These are phyloP conservation scores for Eruca vesicaria DNA, from an alignment of 441 rosid species.

Conservation along the genomic window DNA sequence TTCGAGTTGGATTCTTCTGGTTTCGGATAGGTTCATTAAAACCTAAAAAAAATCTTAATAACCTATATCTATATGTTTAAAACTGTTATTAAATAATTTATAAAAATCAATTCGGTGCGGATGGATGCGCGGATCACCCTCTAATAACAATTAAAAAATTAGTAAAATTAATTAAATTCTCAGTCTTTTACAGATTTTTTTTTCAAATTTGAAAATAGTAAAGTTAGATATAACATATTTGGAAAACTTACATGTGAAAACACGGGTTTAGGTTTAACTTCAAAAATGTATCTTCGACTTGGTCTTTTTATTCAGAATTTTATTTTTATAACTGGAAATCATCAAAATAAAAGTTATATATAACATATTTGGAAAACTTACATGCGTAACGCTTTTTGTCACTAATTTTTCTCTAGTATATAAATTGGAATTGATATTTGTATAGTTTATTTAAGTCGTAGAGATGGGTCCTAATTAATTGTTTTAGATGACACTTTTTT, in stretches of 20 bases:
- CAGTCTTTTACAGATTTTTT: background rate
- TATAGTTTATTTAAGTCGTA: background rate
- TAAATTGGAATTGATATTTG: background rate
- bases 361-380: too few relatives aligned
- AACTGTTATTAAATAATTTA: too few relatives aligned
- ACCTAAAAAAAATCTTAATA: too few relatives aligned
- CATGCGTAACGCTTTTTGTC: too few relatives aligned
- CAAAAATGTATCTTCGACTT: background rate
- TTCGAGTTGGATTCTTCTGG: too few relatives aligned
- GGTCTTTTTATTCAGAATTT: background rate
- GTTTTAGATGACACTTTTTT: slow-evolving; percentile 4
- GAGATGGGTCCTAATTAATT: slow-evolving; percentile 21
- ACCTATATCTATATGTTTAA: too few relatives aligned
- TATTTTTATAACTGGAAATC: background rate
- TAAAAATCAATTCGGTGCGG: too few relatives aligned
- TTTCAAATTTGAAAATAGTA: background rate
- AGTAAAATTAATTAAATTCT: background rate
- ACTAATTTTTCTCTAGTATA: too few relatives aligned
- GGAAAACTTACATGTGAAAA: background rate
- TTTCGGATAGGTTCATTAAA: too few relatives aligned
- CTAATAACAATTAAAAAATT: background rate
- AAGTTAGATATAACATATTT: background rate
- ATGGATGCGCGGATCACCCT: too few relatives aligned
- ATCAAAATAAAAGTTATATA: too few relatives aligned
- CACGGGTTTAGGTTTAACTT: background rate